Evolutionary conservation across 2,329 filamentous ascomycete genomes (phyloP).

Genomic region (Aspergillus brunneoviolaceus): DNA sequence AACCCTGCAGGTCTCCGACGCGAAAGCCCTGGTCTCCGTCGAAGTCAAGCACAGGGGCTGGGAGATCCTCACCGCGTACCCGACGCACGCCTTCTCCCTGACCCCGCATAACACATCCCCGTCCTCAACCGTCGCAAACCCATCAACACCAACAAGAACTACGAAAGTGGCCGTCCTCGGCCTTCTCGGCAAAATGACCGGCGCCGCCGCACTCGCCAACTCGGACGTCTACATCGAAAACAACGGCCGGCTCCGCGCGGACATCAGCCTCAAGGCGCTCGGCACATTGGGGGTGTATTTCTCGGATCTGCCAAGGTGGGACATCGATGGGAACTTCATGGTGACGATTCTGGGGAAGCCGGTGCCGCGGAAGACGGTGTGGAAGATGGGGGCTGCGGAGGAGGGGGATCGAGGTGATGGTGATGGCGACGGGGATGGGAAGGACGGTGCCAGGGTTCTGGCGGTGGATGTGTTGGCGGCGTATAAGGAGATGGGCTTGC

Average conservation of each 20-base stretch:
- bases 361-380: slow-evolving; percentile 67
- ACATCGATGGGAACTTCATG: slow-evolving; percentile 66
- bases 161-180: slow-evolving; percentile 67
- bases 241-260: slow-evolving; percentile 63
- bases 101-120: slow-evolving; percentile 25
- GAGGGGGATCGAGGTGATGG: too few relatives aligned
- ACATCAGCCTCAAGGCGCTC: slow-evolving; percentile 74
- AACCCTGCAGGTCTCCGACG: slow-evolving; percentile 34
- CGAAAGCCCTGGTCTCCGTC: slow-evolving; percentile 56
- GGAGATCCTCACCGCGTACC: slow-evolving; percentile 78
- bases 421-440: too few relatives aligned
- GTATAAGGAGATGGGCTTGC: slow-evolving; percentile 71
- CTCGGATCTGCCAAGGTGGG: slow-evolving; percentile 62
- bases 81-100: slow-evolving; percentile 57
- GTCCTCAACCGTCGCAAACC: neutral
- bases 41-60: slow-evolving; percentile 67
- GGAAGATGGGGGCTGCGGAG: slow-evolving; percentile 37
- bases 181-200: slow-evolving; percentile 84
- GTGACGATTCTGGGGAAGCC: slow-evolving; percentile 70
- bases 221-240: slow-evolving; percentile 59
- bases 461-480: slow-evolving; percentile 75
- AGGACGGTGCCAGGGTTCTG: slow-evolving; percentile 58
- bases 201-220: slow-evolving; percentile 70
- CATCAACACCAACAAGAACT: neutral
- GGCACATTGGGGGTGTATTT: slow-evolving; percentile 73